These are phyloP conservation scores for Mesembryanthemum crystallinum DNA, from an alignment of 148 eudicot species.

Conservation along the genomic window DNA sequence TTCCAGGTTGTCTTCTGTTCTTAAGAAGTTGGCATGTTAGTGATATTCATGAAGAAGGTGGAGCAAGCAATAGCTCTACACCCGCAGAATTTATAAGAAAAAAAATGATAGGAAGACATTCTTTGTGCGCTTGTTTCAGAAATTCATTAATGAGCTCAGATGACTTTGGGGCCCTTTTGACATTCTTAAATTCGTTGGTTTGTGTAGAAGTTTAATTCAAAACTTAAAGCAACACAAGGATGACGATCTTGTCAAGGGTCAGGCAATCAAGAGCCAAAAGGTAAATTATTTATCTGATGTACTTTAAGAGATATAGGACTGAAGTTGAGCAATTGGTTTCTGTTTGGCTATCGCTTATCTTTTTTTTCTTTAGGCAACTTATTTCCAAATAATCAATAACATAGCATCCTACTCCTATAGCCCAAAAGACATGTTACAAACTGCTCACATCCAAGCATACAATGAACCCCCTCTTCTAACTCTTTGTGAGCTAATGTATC, in stretches of 20 bases:
- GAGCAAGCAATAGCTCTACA: background rate
- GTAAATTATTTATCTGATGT: slow-evolving; percentile 35
- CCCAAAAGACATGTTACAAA: too few relatives aligned
- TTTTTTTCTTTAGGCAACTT: too few relatives aligned
- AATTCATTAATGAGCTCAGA: background rate
- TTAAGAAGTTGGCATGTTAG: background rate
- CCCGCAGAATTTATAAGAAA: background rate
- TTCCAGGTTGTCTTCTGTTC: background rate
- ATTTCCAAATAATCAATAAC: too few relatives aligned
- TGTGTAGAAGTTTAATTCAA: slow-evolving; percentile 54
- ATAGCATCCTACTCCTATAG: too few relatives aligned
- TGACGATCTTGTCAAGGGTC: slow-evolving; percentile 82
- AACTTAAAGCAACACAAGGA: slow-evolving; percentile 70
- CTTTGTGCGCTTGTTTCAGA: background rate
- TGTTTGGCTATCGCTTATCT: background rate
- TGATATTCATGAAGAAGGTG: background rate
- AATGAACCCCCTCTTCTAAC: too few relatives aligned
- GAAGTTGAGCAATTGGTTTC: background rate
- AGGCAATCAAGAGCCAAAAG: slow-evolving; percentile 91
- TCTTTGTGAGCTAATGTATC: too few relatives aligned
- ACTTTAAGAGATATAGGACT: background rate
- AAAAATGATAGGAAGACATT: background rate
- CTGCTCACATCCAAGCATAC: too few relatives aligned
- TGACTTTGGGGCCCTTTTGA: background rate
- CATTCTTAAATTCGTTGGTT: background rate